Evolutionary conservation across 2,329 filamentous ascomycete genomes (phyloP).

Genomic region (Botryotinia convoluta): DNA sequence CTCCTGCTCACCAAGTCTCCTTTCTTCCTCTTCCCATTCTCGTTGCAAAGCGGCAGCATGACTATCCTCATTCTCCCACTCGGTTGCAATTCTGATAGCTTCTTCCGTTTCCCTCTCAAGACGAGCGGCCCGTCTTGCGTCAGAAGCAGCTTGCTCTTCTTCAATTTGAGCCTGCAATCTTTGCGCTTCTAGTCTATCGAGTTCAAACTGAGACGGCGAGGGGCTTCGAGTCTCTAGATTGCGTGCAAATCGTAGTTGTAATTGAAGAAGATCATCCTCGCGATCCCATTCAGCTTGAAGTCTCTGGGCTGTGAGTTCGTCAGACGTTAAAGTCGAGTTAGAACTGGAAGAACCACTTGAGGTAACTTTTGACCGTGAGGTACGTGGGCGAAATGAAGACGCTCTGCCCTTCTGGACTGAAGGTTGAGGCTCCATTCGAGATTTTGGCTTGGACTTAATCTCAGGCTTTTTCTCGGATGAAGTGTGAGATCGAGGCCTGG

Average conservation of each 20-base stretch:
- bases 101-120: constrained; percentile 15
- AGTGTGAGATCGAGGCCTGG: neutral
- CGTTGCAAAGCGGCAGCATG: neutral
- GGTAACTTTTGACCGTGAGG: neutral
- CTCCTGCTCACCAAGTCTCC: constrained; percentile 9
- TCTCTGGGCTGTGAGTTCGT: constrained; percentile 13
- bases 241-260: constrained; percentile 12
- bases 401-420: neutral
- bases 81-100: constrained; percentile 15
- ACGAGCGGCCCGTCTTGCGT: neutral
- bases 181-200: constrained; percentile 17
- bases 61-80: constrained; percentile 18
- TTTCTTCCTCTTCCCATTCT: constrained; percentile 16
- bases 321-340: neutral
- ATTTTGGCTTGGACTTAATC: neutral
- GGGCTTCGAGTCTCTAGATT: neutral
- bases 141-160: constrained; percentile 9
- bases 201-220: constrained; percentile 9
- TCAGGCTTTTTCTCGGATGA: constrained; percentile 1
- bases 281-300: constrained; percentile 19
- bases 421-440: neutral
- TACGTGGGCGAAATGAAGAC: neutral
- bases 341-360: neutral
- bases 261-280: constrained; percentile 15
- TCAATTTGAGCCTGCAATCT: constrained; percentile 19